A percentile compares a stretch with the other conserved stretches of the same genome.
Conservation (phyloP, 495 filamentous ascomycete genomes). For the Talaromyces adpressus region DNA sequence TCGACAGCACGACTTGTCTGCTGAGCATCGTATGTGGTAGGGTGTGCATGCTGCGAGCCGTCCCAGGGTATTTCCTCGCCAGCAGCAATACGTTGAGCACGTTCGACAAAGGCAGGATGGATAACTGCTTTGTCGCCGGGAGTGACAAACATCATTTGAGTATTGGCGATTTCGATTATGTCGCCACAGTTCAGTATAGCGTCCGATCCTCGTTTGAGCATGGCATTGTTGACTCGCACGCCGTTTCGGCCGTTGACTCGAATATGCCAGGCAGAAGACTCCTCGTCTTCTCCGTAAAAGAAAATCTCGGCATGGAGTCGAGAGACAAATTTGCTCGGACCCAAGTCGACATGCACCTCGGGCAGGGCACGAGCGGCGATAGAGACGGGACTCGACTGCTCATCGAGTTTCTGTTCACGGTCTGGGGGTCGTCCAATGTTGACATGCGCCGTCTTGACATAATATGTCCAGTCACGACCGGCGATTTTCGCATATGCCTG, state of each 20-base stretch:
- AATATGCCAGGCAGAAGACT: constrained; percentile 64
- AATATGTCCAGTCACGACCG: constrained; percentile 91
- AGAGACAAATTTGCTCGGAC: constrained; percentile 88
- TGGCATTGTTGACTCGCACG: constrained; percentile 66
- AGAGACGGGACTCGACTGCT: constrained; percentile 37
- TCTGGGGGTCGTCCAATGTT: constrained; percentile 81
- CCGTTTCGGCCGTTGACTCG: constrained; percentile 85
- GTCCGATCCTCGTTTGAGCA: constrained; percentile 57
- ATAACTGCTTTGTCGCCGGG: constrained; percentile 61
- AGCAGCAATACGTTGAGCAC: constrained; percentile 38
- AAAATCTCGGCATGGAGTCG: constrained; percentile 79
- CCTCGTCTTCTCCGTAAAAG: constrained; percentile 57
- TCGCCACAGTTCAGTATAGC: constrained; percentile 69
- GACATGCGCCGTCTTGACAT: constrained; percentile 70
- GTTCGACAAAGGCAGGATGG: constrained; percentile 44
- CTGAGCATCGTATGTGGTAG: constrained; percentile 11
- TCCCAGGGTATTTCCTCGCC: constrained; percentile 38
- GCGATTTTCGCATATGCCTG: constrained; percentile 92
- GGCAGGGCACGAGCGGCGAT: constrained; percentile 38
- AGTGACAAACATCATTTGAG: constrained; percentile 97
- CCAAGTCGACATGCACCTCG: constrained; percentile 81
- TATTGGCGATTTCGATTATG: constrained; percentile 82
- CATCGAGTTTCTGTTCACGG: constrained; percentile 34
- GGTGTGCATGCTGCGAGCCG: constrained; percentile 33
- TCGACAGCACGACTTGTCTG: constrained; percentile 3